Base-by-base conservation (phyloP, 345 rosid genomes). In the Populus ilicifolia region DNA sequence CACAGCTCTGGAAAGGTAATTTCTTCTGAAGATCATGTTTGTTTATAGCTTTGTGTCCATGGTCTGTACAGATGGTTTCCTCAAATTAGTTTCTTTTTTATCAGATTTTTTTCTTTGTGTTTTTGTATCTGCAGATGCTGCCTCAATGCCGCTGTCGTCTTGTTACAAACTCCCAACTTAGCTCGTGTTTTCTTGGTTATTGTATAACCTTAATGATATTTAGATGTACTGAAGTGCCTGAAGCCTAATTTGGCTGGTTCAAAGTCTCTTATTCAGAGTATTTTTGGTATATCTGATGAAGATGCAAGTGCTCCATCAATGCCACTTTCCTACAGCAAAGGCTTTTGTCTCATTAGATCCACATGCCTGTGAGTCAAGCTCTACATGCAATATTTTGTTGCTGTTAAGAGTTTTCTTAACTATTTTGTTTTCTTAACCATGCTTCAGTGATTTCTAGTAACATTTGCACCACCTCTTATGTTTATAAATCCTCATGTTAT, bases 281-380 rank as follows among this genome's bases (percentile, higher is more conserved):
- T 88, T 33, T 89, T 89, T 85, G 89, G 90, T 80, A 62, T 89
- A 59, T 61, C 86, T 67, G 69, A 69, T 75, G 84, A 56, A 73
- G 79, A 77, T 80, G 29, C 30, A 54, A 81, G 54, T 75, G 35
- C 77, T 70, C 78, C 75, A 21, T 79, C 90, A 80, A 75, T 38
- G 35, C 75, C 78, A 6, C 83, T 93, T 83, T 75, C 74, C 80
- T 83, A 84, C 73, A 71, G 86, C 76, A 80, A 67, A 67, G 85
- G 68, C 30, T 84, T 73, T 78, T 83, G 85, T 78, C 83, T 77
- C 36, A 41, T 23, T 75, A 88, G 85, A 82, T 89, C 97, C 72
- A 44, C 88, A 76, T 92, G 97, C 87, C 81, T 88, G 98, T 94
- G 86, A 93, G 98, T 85, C 80, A 64, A 48, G 67, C 69, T 61